Base-by-base conservation (phyloP, 2,329 filamentous ascomycete species). In the Diaporthe sp. region DNA sequence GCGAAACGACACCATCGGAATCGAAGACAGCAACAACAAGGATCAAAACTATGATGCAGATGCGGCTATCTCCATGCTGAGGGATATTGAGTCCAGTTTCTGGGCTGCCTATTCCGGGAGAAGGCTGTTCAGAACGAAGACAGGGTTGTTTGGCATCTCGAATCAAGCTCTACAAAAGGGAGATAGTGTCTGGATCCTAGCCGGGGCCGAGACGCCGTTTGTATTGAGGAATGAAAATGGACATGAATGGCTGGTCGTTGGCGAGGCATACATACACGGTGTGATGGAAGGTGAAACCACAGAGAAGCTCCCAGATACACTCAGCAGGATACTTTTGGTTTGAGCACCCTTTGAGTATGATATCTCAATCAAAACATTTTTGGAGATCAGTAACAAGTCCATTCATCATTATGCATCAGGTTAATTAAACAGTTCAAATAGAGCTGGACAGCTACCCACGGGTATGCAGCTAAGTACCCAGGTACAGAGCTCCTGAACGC, bases 61-160 rank as follows among this genome's bases (percentile, higher is more conserved):
- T 3, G 17, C 27, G 19, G 17, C 39, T 32, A 17, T 9, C 12
- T 63, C 15, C 9, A 22, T 47, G 25, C 10, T 63, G 4, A 47
- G 59, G 27, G 59, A 63, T 39, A 63, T 63, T 13, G 59, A 47
- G 6, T 63, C 59, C n/a, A 47, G 59, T 27, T 63, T 63, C 9
- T 63, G 59, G 59, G 59, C 39, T 8, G 59, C 59, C 17, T 63
- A 47, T 30, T 63, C 59, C 22, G 59, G 59, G 19, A 63, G 59
- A 47, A 63, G 39, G 4, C 25, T 63, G 4, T 63, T 63, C 19
- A 44, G 59, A 8, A 63, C 39, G 9, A n/a, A 30, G 25, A 47
- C 15, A 9, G 39, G 59, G 3, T 63, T 32, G 25, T 63, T 63
- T 44, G 59, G 59, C 17, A 63, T 63, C 17, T 63, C 59, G 2